Evolutionary conservation across 2,329 filamentous ascomycete genomes (phyloP).

Genomic region (Paraphaeosphaeria sporulosa): DNA sequence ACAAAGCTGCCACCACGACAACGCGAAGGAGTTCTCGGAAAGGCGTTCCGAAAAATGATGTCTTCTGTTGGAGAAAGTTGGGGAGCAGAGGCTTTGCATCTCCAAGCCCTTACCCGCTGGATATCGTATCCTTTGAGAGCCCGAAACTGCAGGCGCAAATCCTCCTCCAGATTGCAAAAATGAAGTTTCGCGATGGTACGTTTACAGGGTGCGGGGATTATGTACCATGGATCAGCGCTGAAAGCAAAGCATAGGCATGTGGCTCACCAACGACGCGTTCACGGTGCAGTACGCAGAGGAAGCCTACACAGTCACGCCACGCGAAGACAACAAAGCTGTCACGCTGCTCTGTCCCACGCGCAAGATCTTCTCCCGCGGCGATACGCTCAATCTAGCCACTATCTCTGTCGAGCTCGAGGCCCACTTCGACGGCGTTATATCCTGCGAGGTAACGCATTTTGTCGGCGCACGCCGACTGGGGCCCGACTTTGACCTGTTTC

Average conservation of each 20-base stretch:
- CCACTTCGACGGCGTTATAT: conserved; percentile 66
- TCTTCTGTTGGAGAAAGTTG: conserved; percentile 7
- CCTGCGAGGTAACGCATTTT: conserved; percentile 66
- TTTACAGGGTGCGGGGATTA: neutral
- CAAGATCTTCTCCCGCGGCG: conserved; percentile 62
- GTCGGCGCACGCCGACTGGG: conserved; percentile 60
- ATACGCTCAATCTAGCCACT: conserved; percentile 64
- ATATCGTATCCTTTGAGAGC: neutral
- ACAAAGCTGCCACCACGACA: conserved; percentile 4
- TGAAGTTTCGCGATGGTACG: conserved; percentile 69
- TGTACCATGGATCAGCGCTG: neutral
- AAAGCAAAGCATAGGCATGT: conserved; percentile 60
- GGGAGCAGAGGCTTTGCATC: conserved; percentile 1
- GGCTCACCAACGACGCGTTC: conserved; percentile 68
- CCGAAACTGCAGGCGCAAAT: neutral
- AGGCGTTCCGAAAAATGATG: conserved; percentile 14
- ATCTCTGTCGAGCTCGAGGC: conserved; percentile 65
- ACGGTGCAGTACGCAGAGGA: conserved; percentile 72
- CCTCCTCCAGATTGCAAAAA: conserved; percentile 34
- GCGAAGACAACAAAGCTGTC: conserved; percentile 56
- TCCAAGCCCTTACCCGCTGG: neutral
- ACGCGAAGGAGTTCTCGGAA: conserved; percentile 12
- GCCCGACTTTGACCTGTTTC: conserved; percentile 67
- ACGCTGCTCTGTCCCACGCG: conserved; percentile 66
- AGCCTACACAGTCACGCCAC: conserved; percentile 61